A percentile compares a stretch with the other conserved stretches of the same genome.
phyloP scores from a whole-genome alignment of 2,329 filamentous ascomycete genomes.

The Cladosporium sp. region DNA sequence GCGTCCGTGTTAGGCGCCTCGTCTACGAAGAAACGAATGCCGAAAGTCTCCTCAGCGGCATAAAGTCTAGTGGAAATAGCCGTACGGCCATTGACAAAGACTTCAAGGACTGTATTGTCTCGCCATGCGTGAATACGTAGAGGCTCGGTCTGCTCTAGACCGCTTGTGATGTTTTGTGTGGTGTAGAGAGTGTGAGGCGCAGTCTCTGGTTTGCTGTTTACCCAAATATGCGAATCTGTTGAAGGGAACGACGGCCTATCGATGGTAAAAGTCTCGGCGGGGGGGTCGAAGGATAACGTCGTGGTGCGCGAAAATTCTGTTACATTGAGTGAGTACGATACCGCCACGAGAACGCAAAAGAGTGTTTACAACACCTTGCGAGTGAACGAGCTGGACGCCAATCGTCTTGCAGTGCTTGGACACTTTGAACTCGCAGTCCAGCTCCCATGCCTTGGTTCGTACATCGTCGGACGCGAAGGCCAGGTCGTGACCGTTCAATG shows the following conservation, averaged over 20 bases:
- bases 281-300: conserved; percentile 42
- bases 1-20: too few relatives aligned
- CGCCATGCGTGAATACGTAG: conserved; percentile 46
- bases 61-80: conserved; percentile 43
- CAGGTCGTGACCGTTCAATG: conserved; percentile 4
- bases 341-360: neutral
- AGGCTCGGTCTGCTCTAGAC: conserved; percentile 28
- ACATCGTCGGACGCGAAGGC: conserved; percentile 21
- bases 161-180: conserved; percentile 20
- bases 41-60: conserved; percentile 31
- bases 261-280: conserved; percentile 41
- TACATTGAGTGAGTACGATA: neutral
- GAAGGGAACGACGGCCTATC: conserved; percentile 44
- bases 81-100: conserved; percentile 50
- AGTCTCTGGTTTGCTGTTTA: conserved; percentile 26
- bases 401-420: conserved; percentile 27
- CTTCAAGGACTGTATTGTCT: conserved; percentile 48
- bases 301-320: conserved; percentile 38
- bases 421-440: conserved; percentile 29
- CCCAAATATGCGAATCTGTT: conserved; percentile 34
- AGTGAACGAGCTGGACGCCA: conserved; percentile 31
- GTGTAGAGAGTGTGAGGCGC: conserved; percentile 54
- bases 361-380: conserved; percentile 23
- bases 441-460: conserved; percentile 28
- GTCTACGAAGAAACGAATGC: conserved; percentile 31